A percentile compares a stretch with the other conserved stretches of the same genome.
Evolutionary conservation across 1,284 basidiomycete genomes (phyloP).

Genomic region (Cryptococcus hybrid): DNA sequence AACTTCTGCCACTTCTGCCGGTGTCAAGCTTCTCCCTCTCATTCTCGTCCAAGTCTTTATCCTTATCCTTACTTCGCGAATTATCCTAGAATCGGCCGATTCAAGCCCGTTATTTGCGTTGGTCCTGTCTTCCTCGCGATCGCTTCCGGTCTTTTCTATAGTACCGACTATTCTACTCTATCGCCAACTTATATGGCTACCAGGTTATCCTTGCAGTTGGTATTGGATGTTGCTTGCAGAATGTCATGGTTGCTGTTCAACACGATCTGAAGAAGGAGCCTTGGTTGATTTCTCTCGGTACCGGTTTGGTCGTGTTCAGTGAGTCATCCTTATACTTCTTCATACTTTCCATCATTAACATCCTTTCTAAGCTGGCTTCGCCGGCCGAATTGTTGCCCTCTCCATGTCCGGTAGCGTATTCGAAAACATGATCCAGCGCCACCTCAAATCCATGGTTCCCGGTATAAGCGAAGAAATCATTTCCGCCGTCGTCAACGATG

Average conservation of each 20-base stretch:
- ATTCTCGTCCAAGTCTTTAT: slow-evolving; percentile 45
- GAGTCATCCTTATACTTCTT: slow-evolving; percentile 6
- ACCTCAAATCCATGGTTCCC: slow-evolving; percentile 33
- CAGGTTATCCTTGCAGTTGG: slow-evolving; percentile 44
- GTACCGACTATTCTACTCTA: slow-evolving; percentile 28
- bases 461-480: slow-evolving; percentile 18
- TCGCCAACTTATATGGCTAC: slow-evolving; percentile 41
- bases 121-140: slow-evolving; percentile 40
- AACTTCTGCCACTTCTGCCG: slow-evolving; percentile 44
- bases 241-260: slow-evolving; percentile 45
- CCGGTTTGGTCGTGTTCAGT: slow-evolving; percentile 37
- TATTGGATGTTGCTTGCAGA: slow-evolving; percentile 42
- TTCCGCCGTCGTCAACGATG: slow-evolving; percentile 29
- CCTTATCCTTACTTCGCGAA: slow-evolving; percentile 39
- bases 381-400: slow-evolving; percentile 45
- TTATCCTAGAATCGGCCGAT: slow-evolving; percentile 43
- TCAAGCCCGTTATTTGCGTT: slow-evolving; percentile 42
- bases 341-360: neutral
- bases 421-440: slow-evolving; percentile 41
- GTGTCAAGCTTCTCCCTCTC: slow-evolving; percentile 44
- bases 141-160: slow-evolving; percentile 44
- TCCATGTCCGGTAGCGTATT: slow-evolving; percentile 48
- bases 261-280: slow-evolving; percentile 42
- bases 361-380: slow-evolving; percentile 31
- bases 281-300: slow-evolving; percentile 38